Conservation (phyloP, 345 rosid genomes). For the Hevea brasiliensis region DNA sequence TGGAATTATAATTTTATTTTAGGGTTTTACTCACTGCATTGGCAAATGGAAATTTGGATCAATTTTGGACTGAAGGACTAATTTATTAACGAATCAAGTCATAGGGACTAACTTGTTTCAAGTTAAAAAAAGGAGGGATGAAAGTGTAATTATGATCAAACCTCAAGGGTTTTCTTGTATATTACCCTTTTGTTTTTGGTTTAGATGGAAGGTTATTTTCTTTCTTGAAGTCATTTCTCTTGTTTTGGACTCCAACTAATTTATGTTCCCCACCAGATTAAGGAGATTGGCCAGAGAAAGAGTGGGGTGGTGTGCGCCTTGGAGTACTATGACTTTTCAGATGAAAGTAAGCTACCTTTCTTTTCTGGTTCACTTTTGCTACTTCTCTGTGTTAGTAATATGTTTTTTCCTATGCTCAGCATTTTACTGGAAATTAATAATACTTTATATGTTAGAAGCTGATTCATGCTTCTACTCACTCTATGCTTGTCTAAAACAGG, state of each 20-base stretch:
- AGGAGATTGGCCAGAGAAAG: constrained; percentile 6
- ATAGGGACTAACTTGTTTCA: too few relatives aligned
- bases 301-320: constrained; percentile 9
- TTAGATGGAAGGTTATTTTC: constrained; percentile 1
- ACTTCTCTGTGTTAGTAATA: background rate
- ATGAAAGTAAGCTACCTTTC: constrained; percentile 49
- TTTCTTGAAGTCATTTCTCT: background rate
- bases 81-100: too few relatives aligned
- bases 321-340: constrained; percentile 53
- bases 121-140: too few relatives aligned
- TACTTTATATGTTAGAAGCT: background rate
- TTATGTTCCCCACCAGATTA: constrained; percentile 35
- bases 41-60: too few relatives aligned
- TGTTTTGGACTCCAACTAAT: background rate
- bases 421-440: background rate
- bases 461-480: background rate
- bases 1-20: too few relatives aligned
- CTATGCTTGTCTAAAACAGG: constrained; percentile 2
- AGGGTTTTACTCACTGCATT: too few relatives aligned
- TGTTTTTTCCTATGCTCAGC: background rate
- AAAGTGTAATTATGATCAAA: too few relatives aligned
- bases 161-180: too few relatives aligned
- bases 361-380: background rate
- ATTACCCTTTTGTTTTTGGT: background rate
- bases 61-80: too few relatives aligned